Conservation (phyloP, 2,329 filamentous ascomycete genomes). For the Hypoxylon sp. region DNA sequence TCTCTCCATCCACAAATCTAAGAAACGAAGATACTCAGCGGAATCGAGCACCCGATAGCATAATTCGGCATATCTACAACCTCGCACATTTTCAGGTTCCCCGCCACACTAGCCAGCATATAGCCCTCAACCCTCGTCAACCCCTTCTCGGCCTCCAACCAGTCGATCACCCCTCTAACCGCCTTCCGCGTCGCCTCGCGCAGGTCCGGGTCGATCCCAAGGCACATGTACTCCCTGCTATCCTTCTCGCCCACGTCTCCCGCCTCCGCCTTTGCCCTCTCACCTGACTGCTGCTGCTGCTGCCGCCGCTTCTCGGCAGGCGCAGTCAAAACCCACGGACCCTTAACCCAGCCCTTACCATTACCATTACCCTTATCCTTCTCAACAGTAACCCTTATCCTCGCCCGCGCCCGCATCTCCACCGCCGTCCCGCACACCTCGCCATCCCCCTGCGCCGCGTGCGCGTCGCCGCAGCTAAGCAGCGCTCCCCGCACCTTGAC, state of each 20-base stretch:
- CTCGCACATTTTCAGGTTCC: conserved; percentile 66
- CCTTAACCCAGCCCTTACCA: neutral
- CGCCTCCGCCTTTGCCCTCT: neutral
- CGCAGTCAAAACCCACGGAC: conserved; percentile 1
- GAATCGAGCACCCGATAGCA: conserved; percentile 65
- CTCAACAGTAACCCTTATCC: neutral
- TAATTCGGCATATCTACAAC: conserved; percentile 69
- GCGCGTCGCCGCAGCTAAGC: neutral
- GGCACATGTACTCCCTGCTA: conserved; percentile 60
- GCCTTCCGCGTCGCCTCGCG: conserved; percentile 65
- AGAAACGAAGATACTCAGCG: conserved; percentile 61
- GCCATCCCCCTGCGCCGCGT: neutral
- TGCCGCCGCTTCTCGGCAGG: neutral
- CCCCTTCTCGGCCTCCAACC: neutral
- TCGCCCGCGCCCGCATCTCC: neutral
- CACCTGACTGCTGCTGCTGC: too few relatives aligned
- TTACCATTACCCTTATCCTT: neutral
- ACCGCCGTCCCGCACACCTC: neutral
- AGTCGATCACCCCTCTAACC: conserved; percentile 60
- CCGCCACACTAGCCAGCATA: conserved; percentile 66
- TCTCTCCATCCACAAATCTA: neutral
- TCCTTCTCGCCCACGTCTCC: conserved; percentile 47
- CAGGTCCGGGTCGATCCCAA: conserved; percentile 64
- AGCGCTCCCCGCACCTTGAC: neutral
- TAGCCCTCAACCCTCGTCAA: conserved; percentile 52